phyloP scores from a whole-genome alignment of 192 early-diverging fungal species.

The Backusella mclennaniae region DNA sequence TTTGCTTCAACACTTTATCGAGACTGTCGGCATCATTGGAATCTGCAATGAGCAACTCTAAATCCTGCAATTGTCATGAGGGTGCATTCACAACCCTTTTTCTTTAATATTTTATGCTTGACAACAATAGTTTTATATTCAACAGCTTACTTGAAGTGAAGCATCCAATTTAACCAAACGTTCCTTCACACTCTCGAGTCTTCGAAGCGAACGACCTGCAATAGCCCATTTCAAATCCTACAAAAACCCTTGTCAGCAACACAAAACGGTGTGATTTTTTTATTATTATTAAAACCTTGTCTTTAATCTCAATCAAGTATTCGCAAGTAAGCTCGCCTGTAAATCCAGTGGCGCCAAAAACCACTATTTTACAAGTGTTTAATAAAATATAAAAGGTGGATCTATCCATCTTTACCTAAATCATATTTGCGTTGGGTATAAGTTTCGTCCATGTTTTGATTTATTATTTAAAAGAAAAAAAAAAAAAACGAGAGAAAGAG shows the following conservation, averaged over 20 bases:
- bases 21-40: slow-evolving; percentile 56
- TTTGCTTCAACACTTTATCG: slow-evolving; percentile 55
- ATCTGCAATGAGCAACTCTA: slow-evolving; percentile 73
- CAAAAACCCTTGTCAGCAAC: background rate
- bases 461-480: background rate
- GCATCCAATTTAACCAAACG: slow-evolving; percentile 53
- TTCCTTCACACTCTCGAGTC: slow-evolving; percentile 59
- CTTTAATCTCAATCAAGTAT: slow-evolving; percentile 42
- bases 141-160: slow-evolving; percentile 36
- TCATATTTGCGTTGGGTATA: slow-evolving; percentile 9
- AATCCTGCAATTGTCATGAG: slow-evolving; percentile 18
- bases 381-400: background rate
- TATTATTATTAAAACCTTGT: slow-evolving; percentile 13
- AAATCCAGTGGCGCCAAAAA: slow-evolving; percentile 85
- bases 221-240: slow-evolving; percentile 69
- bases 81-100: background rate
- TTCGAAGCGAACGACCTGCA: slow-evolving; percentile 69
- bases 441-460: background rate
- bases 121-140: background rate
- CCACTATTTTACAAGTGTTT: slow-evolving; percentile 8
- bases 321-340: slow-evolving; percentile 74
- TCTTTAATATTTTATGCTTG: background rate
- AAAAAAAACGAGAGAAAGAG: background rate
- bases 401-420: background rate
- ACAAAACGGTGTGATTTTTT: background rate